A percentile compares a stretch with the other conserved stretches of the same genome.
These are phyloP conservation scores for Gastrolobium villosum DNA, from an alignment of 306 rosid genomes.

Conservation along the genomic window DNA sequence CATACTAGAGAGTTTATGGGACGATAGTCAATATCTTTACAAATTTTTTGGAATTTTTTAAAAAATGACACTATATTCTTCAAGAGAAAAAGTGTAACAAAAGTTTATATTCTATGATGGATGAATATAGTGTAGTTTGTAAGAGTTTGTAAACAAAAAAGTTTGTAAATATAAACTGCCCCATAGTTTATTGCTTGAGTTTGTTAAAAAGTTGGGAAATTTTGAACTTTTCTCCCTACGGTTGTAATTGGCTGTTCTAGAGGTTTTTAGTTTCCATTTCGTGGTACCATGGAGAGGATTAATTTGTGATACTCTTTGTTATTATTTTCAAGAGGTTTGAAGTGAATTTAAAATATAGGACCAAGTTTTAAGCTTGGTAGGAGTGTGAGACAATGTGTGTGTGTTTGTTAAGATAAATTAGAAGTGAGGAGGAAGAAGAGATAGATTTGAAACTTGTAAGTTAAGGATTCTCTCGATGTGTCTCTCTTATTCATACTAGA, in stretches of 20 bases:
- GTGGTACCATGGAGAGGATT: neutral
- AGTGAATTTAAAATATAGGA: constrained; percentile 10
- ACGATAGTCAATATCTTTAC: too few relatives aligned
- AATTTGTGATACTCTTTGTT: constrained; percentile 2
- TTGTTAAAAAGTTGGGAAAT: neutral
- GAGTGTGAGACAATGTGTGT: neutral
- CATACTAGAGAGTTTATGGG: too few relatives aligned
- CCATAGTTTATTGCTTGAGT: neutral
- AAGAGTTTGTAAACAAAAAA: too few relatives aligned
- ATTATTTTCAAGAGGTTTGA: neutral
- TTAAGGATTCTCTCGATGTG: constrained; percentile 36
- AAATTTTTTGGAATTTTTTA: too few relatives aligned
- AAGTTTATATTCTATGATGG: too few relatives aligned
- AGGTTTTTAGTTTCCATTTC: constrained; percentile 21
- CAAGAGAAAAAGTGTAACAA: too few relatives aligned
- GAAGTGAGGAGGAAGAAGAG: constrained; percentile 30
- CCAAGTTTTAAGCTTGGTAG: neutral
- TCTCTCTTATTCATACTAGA: neutral
- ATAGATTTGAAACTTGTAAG: constrained; percentile 35
- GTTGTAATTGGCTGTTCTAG: constrained; percentile 5
- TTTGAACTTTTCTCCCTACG: neutral
- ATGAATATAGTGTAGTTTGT: too few relatives aligned
- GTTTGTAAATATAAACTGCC: too few relatives aligned
- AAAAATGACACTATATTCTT: too few relatives aligned
- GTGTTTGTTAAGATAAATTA: constrained; percentile 3